These are phyloP conservation scores for Dendrothele bispora DNA, from an alignment of 768 basidiomycete genomes.

Conservation along the genomic window DNA sequence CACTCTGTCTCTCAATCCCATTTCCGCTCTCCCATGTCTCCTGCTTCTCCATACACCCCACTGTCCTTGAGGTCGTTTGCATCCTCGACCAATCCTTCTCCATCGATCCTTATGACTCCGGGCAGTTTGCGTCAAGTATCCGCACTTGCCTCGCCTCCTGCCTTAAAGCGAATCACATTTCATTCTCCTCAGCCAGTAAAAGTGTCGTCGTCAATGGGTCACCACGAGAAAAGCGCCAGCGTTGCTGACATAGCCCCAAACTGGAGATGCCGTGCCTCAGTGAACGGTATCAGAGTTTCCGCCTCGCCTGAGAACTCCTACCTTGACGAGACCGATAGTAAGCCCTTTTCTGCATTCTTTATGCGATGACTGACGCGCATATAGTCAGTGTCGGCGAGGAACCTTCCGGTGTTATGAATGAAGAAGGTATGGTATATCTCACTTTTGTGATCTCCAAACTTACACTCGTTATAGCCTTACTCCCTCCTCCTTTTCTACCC, in stretches of 20 bases:
- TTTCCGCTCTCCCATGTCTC: constrained; percentile 61
- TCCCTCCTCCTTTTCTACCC: constrained; percentile 59
- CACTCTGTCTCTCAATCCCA: constrained; percentile 40
- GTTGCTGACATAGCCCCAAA: constrained; percentile 63
- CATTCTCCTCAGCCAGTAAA: constrained; percentile 11
- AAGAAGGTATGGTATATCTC: constrained; percentile 42
- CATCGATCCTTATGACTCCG: constrained; percentile 57
- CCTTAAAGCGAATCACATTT: constrained; percentile 19
- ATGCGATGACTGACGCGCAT: constrained; percentile 37
- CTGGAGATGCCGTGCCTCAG: constrained; percentile 71
- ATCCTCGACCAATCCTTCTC: constrained; percentile 44
- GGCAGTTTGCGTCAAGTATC: constrained; percentile 39
- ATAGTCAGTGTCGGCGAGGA: constrained; percentile 55
- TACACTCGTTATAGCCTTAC: constrained; percentile 39
- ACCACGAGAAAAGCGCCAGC: constrained; percentile 39
- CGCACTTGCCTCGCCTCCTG: constrained; percentile 33
- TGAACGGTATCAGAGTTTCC: constrained; percentile 70
- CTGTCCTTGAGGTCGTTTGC: constrained; percentile 65
- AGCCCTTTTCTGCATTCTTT: constrained; percentile 19
- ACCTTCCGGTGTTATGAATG: constrained; percentile 46
- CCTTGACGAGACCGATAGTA: constrained; percentile 44
- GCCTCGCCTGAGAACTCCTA: constrained; percentile 48
- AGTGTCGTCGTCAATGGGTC: constrained; percentile 6
- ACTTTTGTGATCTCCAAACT: constrained; percentile 8
- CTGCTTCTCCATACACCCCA: constrained; percentile 69